Evolutionary conservation across 148 eudicot genomes (phyloP).

Genomic region (Talinum fruticosum): DNA sequence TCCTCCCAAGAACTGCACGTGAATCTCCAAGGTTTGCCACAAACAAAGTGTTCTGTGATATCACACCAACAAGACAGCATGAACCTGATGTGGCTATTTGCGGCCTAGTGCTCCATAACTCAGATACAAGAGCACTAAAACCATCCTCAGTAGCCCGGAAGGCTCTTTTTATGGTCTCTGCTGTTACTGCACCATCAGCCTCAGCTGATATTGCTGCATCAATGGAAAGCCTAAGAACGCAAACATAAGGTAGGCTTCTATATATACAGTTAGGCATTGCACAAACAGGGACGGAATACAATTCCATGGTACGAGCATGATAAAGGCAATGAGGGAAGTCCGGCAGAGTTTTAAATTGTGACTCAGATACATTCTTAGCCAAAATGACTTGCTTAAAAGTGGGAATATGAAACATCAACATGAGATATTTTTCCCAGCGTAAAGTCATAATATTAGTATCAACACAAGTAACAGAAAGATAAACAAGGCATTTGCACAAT

Average conservation of each 20-base stretch:
- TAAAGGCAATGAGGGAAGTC: neutral
- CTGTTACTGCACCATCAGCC: constrained; percentile 47
- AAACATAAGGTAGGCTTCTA: constrained; percentile 29
- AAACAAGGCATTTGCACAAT: neutral
- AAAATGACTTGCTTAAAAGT: neutral
- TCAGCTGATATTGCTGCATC: constrained; percentile 55
- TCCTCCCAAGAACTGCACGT: constrained; percentile 67
- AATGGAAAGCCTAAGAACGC: constrained; percentile 42
- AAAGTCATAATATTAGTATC: neutral
- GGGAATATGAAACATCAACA: neutral
- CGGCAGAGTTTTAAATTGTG: neutral
- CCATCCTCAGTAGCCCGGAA: constrained; percentile 62
- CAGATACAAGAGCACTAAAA: constrained; percentile 48
- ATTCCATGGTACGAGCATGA: neutral
- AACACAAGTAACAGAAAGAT: neutral
- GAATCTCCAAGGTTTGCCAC: constrained; percentile 74
- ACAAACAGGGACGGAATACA: neutral
- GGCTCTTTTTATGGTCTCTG: constrained; percentile 55
- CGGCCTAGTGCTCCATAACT: constrained; percentile 49
- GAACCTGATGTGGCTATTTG: constrained; percentile 61
- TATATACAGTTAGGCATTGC: neutral
- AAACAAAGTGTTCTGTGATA: constrained; percentile 51
- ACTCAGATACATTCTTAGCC: neutral
- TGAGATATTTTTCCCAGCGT: neutral
- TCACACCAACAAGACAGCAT: constrained; percentile 68